These are phyloP conservation scores for Chaetoceros muelleri DNA, from an alignment of 108 stramenopile genomes.

Conservation along the genomic window DNA sequence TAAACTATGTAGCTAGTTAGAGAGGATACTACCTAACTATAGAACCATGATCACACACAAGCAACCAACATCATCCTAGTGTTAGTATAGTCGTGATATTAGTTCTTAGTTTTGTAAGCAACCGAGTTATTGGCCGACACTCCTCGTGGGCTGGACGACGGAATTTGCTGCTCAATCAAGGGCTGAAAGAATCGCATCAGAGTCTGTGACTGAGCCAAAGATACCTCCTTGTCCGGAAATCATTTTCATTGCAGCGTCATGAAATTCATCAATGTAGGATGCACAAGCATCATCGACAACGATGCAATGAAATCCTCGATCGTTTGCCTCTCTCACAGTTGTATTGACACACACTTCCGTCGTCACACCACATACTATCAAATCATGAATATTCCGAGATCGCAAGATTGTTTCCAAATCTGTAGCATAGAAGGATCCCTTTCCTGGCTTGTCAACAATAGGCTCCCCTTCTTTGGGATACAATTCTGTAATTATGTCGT, in stretches of 20 bases:
- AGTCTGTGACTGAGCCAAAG: conserved; percentile 44
- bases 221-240: conserved; percentile 57
- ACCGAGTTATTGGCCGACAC: too few species aligned
- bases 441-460: conserved; percentile 65
- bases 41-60: too few species aligned
- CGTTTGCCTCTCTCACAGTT: conserved; percentile 66
- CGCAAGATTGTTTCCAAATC: conserved; percentile 43
- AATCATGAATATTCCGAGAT: conserved; percentile 24
- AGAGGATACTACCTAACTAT: too few species aligned
- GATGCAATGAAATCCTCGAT: conserved; percentile 52
- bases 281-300: conserved; percentile 49
- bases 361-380: conserved; percentile 64
- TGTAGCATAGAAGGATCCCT: conserved; percentile 59
- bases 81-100: too few species aligned
- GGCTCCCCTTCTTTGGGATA: conserved; percentile 34
- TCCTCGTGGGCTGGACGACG: too few species aligned
- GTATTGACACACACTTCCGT: conserved; percentile 75
- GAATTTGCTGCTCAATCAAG: too few species aligned
- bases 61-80: too few species aligned
- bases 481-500: conserved; percentile 48
- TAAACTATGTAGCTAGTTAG: too few species aligned
- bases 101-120: too few species aligned
- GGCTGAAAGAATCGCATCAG: conserved; percentile 8
- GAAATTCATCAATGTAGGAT: conserved; percentile 63
- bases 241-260: conserved; percentile 42